phyloP scores from a whole-genome alignment of 2,329 filamentous ascomycete genomes.

The Aspergillus spinulosporus region DNA sequence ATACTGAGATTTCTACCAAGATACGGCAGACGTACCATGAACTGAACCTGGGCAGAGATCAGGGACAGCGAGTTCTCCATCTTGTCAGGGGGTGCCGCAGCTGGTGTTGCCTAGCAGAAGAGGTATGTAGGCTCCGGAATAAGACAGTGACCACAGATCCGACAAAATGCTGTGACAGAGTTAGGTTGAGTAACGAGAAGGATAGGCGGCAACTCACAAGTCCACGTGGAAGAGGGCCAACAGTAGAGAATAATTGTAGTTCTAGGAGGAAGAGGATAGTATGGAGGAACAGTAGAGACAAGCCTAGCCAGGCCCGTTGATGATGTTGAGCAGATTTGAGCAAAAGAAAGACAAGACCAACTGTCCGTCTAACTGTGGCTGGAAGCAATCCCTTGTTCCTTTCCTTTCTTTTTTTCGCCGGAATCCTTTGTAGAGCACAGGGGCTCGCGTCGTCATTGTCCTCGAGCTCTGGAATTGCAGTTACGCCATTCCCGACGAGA shows the following conservation, averaged over 20 bases:
- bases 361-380: neutral
- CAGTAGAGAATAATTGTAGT: neutral
- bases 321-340: constrained; percentile 2
- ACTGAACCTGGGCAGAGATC: constrained; percentile 35
- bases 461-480: constrained; percentile 16
- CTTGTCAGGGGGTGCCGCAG: constrained; percentile 4
- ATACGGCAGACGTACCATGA: constrained; percentile 27
- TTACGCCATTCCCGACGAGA: constrained; percentile 26
- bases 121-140: neutral
- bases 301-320: constrained; percentile 5
- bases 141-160: neutral
- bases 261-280: neutral
- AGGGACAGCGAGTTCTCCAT: constrained; percentile 34
- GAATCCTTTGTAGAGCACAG: constrained; percentile 17
- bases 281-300: neutral
- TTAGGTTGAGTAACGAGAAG: neutral
- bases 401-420: constrained; percentile 23
- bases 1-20: too few relatives aligned
- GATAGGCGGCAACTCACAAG: neutral
- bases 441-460: constrained; percentile 21
- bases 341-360: constrained; percentile 8
- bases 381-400: constrained; percentile 12
- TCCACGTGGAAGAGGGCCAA: too few relatives aligned
- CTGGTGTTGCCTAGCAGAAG: neutral
- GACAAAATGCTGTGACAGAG: neutral